A percentile compares a stretch with the other conserved stretches of the same genome.
Conservation (phyloP, 108 stramenopile genomes). For the Cyclotella distinguenda region DNA sequence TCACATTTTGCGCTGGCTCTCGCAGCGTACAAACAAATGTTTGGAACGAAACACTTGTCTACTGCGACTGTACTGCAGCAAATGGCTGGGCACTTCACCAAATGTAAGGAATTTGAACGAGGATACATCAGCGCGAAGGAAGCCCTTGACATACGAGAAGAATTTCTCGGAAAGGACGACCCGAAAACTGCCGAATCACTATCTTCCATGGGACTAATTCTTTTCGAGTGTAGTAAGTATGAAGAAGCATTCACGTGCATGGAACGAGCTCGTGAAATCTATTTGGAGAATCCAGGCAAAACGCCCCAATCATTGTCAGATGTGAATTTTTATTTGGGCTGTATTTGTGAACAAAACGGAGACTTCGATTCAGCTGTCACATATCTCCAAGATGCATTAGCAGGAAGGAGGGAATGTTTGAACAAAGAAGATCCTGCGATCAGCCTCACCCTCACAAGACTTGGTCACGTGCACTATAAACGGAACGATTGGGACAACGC, state of each 20-base stretch:
- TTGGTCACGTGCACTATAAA: slow-evolving; percentile 37
- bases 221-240: slow-evolving; percentile 39
- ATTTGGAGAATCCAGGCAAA: slow-evolving; percentile 17
- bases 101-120: slow-evolving; percentile 41
- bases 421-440: slow-evolving; percentile 24
- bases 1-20: slow-evolving; percentile 38
- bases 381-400: slow-evolving; percentile 35
- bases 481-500: slow-evolving; percentile 32
- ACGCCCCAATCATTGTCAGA: slow-evolving; percentile 26
- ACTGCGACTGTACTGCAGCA: slow-evolving; percentile 35
- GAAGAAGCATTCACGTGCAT: slow-evolving; percentile 37
- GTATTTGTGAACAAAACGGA: slow-evolving; percentile 24
- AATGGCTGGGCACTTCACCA: slow-evolving; percentile 43
- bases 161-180: slow-evolving; percentile 25
- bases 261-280: slow-evolving; percentile 31
- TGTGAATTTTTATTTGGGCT: slow-evolving; percentile 34
- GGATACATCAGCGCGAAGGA: slow-evolving; percentile 46
- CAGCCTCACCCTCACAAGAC: slow-evolving; percentile 23
- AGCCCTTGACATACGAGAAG: slow-evolving; percentile 37
- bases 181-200: slow-evolving; percentile 42
- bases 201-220: slow-evolving; percentile 41
- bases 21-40: slow-evolving; percentile 41
- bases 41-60: slow-evolving; percentile 36
- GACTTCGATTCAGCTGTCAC: slow-evolving; percentile 22
- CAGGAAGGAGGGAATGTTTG: slow-evolving; percentile 25